Evolutionary conservation across 345 rosid genomes (phyloP).

Genomic region (Laguncularia racemosa): DNA sequence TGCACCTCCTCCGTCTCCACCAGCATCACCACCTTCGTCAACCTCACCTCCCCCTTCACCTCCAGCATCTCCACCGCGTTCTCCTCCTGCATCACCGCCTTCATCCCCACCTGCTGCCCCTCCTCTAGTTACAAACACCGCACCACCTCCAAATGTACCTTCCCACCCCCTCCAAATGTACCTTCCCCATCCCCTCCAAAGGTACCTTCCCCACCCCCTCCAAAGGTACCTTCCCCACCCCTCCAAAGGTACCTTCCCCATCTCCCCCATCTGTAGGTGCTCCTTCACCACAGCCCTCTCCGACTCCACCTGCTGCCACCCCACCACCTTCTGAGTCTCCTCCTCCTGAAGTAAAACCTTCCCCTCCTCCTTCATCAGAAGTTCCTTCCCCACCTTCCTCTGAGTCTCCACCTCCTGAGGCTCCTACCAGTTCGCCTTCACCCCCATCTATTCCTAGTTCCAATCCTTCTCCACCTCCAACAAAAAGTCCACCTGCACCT

Average conservation of each 20-base stretch:
- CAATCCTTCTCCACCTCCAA: slow-evolving; percentile 34
- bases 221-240: slow-evolving; percentile 20
- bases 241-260: slow-evolving; percentile 11
- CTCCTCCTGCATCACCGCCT: slow-evolving; percentile 30
- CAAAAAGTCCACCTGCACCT: slow-evolving; percentile 45
- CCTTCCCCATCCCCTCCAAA: slow-evolving; percentile 36
- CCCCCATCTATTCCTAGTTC: slow-evolving; percentile 24
- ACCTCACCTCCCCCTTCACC: slow-evolving; percentile 35
- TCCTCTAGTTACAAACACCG: no score
- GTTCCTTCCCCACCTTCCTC: slow-evolving; percentile 27
- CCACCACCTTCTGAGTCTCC: slow-evolving; percentile 46
- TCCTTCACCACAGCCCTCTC: slow-evolving; percentile 19
- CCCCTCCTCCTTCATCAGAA: slow-evolving; percentile 27
- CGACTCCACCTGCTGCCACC: slow-evolving; percentile 32
- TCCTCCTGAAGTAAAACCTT: slow-evolving; percentile 42
- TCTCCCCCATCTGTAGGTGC: slow-evolving; percentile 21
- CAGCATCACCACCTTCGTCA: slow-evolving; percentile 30
- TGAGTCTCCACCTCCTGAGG: slow-evolving; percentile 24
- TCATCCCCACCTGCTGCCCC: slow-evolving; percentile 29
- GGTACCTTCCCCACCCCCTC: slow-evolving; percentile 13
- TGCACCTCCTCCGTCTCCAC: slow-evolving; percentile 24
- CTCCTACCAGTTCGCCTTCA: slow-evolving; percentile 13
- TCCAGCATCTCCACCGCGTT: slow-evolving; percentile 27
- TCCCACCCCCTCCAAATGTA: slow-evolving; percentile 29
- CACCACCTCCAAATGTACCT: slow-evolving; percentile 3